Evolutionary conservation across 2,329 filamentous ascomycete species (phyloP), one percentile per base, ranked within the genome.

Genomic region (Cladosporium oxysporum): DNA sequence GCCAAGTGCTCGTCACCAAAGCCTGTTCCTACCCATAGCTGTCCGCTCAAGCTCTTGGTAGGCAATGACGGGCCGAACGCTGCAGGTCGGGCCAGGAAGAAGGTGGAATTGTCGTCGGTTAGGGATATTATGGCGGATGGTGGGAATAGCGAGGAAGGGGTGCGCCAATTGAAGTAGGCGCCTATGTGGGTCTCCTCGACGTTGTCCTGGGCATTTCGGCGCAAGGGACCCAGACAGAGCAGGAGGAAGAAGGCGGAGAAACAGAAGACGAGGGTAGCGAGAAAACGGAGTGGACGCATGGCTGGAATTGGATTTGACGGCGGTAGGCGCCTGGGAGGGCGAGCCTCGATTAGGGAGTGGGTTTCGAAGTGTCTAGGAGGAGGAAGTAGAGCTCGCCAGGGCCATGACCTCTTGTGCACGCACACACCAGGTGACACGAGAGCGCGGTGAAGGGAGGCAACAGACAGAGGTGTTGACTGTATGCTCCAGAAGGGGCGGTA

Each of bases 91-190:
- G 95, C 93, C 64, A 96, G 85, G 80, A 99, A 99, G 72, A 96
- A 96, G 14, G 95, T 99, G 71, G 92, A 97, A 79, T 99, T 99
- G 79, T 99, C 95, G 79, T 98, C 93, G 74, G 93, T 97, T 68
- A 99, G 85, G 78, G 92, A 97, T 76, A 99, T 97, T 73, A 96
- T 91, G 58, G 95, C 95, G 70, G 95, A 97, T 3, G 93, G 93
- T 5, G 94, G 93, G 76, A 99, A 99, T 26, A 99, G 87, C 23
- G 92, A 93, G 69, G 93, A 91, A 0, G 93, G 83, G 11, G 79
- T 79, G n/a, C 80, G 79, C 76, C 82, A 83, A 66, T 80, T 82
- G 72, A 83, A 83, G 68, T 81, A 76, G 35, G 82, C 73, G 41
- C 76, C 75, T 33, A 83, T 67, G 65, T 70, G 71, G 68, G 74